Conservation (phyloP, 2,329 filamentous ascomycete species). For the Didymella exigua region DNA sequence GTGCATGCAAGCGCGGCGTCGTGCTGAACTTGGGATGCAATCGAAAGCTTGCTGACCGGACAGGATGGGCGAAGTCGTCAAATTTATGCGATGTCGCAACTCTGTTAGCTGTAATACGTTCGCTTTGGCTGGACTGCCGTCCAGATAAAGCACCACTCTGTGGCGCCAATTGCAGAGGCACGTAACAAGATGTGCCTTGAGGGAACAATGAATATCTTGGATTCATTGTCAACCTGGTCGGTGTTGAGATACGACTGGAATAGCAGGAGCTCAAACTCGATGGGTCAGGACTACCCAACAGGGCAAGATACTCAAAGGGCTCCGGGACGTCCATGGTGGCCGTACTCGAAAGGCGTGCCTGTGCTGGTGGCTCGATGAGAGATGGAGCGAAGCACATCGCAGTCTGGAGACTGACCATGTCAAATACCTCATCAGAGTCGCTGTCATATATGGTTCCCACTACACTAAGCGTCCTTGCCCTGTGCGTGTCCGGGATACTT, state of each 20-base stretch:
- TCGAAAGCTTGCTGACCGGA: constrained; percentile 4
- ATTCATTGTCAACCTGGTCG: not conserved
- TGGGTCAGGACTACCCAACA: not conserved
- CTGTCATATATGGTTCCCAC: constrained; percentile 6
- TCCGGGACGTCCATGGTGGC: not conserved
- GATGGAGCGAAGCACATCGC: constrained; percentile 9
- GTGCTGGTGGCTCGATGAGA: not conserved
- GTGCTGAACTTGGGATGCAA: constrained; percentile 17
- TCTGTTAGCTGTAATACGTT: no score
- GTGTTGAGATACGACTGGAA: constrained; percentile 4
- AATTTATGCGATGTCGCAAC: not conserved
- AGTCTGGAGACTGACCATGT: constrained; percentile 7
- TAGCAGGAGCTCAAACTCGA: constrained; percentile 8
- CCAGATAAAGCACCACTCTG: not conserved
- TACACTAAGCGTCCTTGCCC: not conserved
- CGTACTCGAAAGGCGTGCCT: constrained; percentile 6
- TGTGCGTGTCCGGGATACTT: not conserved
- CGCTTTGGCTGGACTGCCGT: no score
- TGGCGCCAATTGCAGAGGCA: not conserved
- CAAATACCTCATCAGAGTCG: constrained; percentile 1
- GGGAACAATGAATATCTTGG: constrained; percentile 1
- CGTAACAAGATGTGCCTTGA: not conserved
- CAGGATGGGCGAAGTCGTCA: constrained; percentile 9
- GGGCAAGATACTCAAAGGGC: not conserved
- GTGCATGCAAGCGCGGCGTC: constrained; percentile 8